These are phyloP conservation scores for Strigomonas culicis DNA, from an alignment of 208 protist genomes.

Conservation along the genomic window DNA sequence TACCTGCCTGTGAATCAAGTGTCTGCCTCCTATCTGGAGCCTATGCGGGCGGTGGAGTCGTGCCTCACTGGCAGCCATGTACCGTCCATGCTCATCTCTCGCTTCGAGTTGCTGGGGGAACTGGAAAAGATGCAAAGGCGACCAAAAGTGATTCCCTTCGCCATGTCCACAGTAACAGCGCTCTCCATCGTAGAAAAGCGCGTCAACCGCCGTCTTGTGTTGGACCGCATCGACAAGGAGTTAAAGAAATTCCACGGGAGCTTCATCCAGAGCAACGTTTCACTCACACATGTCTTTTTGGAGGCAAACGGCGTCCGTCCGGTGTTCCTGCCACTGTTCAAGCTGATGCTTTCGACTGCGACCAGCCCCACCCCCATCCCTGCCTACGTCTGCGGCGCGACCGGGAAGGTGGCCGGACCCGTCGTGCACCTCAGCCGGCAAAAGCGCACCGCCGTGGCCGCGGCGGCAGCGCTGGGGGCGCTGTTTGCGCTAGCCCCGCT, in stretches of 20 bases:
- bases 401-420: conserved; percentile 76
- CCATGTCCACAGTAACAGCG: conserved; percentile 85
- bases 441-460: conserved; percentile 21
- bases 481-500: conserved; percentile 47
- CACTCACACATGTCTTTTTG: conserved; percentile 54
- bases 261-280: conserved; percentile 77
- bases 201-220: conserved; percentile 48
- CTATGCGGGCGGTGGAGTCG: conserved; percentile 55
- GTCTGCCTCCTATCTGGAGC: conserved; percentile 79
- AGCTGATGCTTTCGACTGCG: conserved; percentile 64
- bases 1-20: conserved; percentile 79
- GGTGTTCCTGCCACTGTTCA: conserved; percentile 81
- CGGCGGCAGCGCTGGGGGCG: conserved; percentile 24
- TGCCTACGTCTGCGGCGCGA: conserved; percentile 84
- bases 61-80: conserved; percentile 77
- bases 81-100: conserved; percentile 85
- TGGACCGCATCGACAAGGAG: conserved; percentile 74
- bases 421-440: conserved; percentile 49
- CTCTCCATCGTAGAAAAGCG: conserved; percentile 73
- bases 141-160: conserved; percentile 75
- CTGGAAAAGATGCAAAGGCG: conserved; percentile 56
- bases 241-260: conserved; percentile 84
- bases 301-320: conserved; percentile 64
- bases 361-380: conserved; percentile 37
- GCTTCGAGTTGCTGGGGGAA: conserved; percentile 80